These are phyloP conservation scores for Erodium maritimum DNA, from an alignment of 345 rosid genomes.

Conservation along the genomic window DNA sequence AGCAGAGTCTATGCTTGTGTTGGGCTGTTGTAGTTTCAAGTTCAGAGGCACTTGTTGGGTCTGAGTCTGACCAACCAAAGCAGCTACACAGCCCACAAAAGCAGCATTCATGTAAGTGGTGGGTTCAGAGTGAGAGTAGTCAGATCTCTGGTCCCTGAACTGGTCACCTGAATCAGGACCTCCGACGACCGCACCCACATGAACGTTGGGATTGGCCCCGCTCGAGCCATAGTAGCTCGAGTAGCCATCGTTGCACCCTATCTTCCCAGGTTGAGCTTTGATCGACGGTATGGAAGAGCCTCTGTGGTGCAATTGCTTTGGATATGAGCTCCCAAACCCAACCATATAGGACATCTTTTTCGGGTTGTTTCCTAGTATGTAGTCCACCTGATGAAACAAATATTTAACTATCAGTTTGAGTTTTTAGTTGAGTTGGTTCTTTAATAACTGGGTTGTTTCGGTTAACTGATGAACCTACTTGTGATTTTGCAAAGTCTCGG, in stretches of 20 bases:
- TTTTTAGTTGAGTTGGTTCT: too few relatives aligned
- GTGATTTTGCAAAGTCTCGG: slow-evolving; percentile 52
- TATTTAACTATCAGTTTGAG: too few relatives aligned
- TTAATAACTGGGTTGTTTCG: too few relatives aligned
- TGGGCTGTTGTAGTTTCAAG: background rate
- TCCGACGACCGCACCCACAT: slow-evolving; percentile 75
- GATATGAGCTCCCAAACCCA: slow-evolving; percentile 54
- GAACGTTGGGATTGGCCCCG: slow-evolving; percentile 52
- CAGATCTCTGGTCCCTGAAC: slow-evolving; percentile 41
- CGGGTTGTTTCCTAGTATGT: slow-evolving; percentile 68
- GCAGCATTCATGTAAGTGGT: slow-evolving; percentile 62
- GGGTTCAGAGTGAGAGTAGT: slow-evolving; percentile 56
- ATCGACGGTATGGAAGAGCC: slow-evolving; percentile 64
- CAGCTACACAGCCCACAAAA: slow-evolving; percentile 44
- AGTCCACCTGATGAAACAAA: slow-evolving; percentile 55
- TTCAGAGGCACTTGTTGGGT: background rate
- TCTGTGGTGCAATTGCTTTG: slow-evolving; percentile 61
- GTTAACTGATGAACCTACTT: slow-evolving; percentile 51
- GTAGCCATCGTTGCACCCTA: slow-evolving; percentile 47
- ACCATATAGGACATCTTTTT: slow-evolving; percentile 75
- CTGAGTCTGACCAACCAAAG: slow-evolving; percentile 24
- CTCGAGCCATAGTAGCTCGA: slow-evolving; percentile 26
- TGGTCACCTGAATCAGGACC: slow-evolving; percentile 55
- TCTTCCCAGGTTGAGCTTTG: slow-evolving; percentile 23
- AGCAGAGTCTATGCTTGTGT: background rate